Percentiles rank a stretch among this genome's conserved stretches.
These are phyloP conservation scores for Aegilops speltoides DNA, from an alignment of 176 grass and related monocot species.

Conservation along the genomic window DNA sequence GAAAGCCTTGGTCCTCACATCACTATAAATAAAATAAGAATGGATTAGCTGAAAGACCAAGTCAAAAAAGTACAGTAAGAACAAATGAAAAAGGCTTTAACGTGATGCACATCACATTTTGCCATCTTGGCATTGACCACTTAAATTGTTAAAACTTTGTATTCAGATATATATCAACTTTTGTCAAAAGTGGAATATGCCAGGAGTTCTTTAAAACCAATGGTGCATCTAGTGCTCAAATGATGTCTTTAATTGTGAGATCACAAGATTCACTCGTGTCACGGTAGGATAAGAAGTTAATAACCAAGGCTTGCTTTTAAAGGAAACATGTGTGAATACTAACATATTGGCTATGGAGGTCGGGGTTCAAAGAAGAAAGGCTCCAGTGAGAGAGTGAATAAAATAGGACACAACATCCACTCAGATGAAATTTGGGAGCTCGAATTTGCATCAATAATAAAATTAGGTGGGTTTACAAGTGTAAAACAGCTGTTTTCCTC, in stretches of 20 bases:
- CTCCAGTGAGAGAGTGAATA: not conserved
- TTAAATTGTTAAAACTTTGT: not conserved
- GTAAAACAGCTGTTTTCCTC: not conserved
- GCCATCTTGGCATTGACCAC: not conserved
- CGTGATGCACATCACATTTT: not conserved
- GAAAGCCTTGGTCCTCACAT: conserved; percentile 96
- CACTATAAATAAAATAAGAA: conserved; percentile 49
- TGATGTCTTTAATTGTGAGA: not conserved
- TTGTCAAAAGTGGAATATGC: not conserved
- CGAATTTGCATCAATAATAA: not conserved
- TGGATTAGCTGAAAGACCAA: conserved; percentile 18
- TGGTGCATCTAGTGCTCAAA: conserved; percentile 25
- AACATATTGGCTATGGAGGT: not conserved
- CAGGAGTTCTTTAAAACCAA: not conserved
- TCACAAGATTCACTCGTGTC: not conserved
- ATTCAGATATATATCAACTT: not conserved
- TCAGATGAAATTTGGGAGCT: not conserved
- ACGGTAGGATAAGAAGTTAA: no score
- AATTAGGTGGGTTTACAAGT: not conserved
- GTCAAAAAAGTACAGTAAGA: conserved; percentile 14
- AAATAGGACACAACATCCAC: not conserved
- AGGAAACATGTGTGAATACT: no score
- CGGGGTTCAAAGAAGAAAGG: no score
- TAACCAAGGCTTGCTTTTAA: no score
- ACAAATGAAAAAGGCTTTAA: conserved; percentile 1